A percentile compares a stretch with the other conserved stretches of the same genome.
Conservation (phyloP, 2,329 filamentous ascomycete genomes). For the Verticillium albo-atrum region DNA sequence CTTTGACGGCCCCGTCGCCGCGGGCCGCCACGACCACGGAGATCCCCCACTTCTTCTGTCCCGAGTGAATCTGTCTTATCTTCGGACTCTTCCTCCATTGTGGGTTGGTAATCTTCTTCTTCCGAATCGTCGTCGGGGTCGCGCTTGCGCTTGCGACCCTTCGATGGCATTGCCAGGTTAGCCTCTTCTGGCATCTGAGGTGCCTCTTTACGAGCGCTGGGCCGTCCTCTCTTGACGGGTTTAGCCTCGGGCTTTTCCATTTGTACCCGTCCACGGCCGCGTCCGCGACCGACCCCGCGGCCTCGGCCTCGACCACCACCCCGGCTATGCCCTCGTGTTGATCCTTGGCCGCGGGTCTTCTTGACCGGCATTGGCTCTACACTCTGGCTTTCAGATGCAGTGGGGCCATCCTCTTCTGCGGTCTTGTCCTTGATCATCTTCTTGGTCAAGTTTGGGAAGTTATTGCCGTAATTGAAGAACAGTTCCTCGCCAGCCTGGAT, state of each 20-base stretch:
- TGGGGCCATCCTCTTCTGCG: conserved; percentile 14
- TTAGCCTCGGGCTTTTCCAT: neutral
- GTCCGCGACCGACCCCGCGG: neutral
- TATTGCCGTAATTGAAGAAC: conserved; percentile 76
- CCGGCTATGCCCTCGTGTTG: neutral
- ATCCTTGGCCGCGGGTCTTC: neutral
- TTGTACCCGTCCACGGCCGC: neutral
- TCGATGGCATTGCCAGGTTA: neutral
- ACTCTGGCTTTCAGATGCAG: neutral
- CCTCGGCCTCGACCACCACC: neutral
- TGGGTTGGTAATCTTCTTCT: neutral
- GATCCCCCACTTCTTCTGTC: neutral
- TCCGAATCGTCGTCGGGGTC: neutral
- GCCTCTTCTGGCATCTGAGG: neutral
- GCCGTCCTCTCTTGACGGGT: neutral
- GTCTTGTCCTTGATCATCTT: conserved; percentile 42
- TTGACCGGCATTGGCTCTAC: neutral
- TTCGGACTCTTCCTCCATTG: neutral
- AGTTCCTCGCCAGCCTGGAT: conserved; percentile 72
- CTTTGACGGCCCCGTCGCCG: neutral
- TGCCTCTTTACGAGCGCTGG: neutral
- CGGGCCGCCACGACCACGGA: neutral
- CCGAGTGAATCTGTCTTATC: neutral
- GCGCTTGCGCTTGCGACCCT: neutral
- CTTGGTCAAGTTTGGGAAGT: conserved; percentile 58